Conservation (phyloP, 139 green algal genomes). For the Medakamo hakoo region DNA sequence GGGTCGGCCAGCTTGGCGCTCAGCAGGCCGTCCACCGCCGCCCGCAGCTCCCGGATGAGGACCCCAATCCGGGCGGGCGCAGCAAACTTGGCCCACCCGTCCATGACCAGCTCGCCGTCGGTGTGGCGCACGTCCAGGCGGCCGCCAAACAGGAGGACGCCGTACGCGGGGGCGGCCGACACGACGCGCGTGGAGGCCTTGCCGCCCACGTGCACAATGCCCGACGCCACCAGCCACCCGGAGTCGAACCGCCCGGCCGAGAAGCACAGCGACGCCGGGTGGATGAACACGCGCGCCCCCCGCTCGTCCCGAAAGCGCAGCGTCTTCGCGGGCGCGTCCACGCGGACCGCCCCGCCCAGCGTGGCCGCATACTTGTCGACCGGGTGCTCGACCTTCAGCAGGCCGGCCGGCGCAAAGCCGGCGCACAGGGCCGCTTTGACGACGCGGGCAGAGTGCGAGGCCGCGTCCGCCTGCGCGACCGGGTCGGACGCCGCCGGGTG, state of each 20-base stretch:
- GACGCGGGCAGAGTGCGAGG: slow-evolving; percentile 13
- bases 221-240: slow-evolving; percentile 72
- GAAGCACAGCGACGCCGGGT: slow-evolving; percentile 79
- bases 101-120: slow-evolving; percentile 28
- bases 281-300: slow-evolving; percentile 73
- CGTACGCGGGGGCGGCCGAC: slow-evolving; percentile 65
- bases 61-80: slow-evolving; percentile 38
- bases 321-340: slow-evolving; percentile 23
- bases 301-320: slow-evolving; percentile 34
- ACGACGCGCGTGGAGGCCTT: slow-evolving; percentile 51
- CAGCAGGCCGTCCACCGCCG: slow-evolving; percentile 45
- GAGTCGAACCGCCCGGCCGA: slow-evolving; percentile 28
- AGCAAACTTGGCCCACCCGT: slow-evolving; percentile 49
- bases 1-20: slow-evolving; percentile 49
- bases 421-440: slow-evolving; percentile 44
- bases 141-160: slow-evolving; percentile 72
- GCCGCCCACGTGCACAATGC: slow-evolving; percentile 52
- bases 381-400: slow-evolving; percentile 68
- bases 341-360: slow-evolving; percentile 32
- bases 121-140: slow-evolving; percentile 32
- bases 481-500: background rate
- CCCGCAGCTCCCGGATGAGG: slow-evolving; percentile 54
- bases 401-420: slow-evolving; percentile 76
- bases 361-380: slow-evolving; percentile 23
- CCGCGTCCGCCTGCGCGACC: background rate